A percentile compares a stretch with the other conserved stretches of the same genome.
These are phyloP conservation scores for Amylostereum areolatum DNA, from an alignment of 1,284 basidiomycete genomes.

Conservation along the genomic window DNA sequence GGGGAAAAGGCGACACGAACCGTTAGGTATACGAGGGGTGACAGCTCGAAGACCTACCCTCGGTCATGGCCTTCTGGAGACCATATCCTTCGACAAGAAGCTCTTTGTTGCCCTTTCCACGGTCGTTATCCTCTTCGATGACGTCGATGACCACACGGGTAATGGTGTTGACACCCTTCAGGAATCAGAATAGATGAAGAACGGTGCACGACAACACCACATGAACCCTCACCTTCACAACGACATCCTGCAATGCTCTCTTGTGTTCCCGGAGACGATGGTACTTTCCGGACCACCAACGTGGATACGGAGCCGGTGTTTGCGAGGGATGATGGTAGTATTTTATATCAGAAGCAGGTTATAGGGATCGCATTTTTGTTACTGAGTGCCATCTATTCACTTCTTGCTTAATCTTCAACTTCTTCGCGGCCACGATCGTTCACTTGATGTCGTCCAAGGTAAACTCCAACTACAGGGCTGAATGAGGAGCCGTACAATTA, in stretches of 20 bases:
- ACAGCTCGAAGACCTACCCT: conserved; percentile 53
- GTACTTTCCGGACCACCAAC: conserved; percentile 85
- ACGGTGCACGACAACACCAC: background rate
- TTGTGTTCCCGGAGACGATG: conserved; percentile 85
- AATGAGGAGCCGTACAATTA: no score
- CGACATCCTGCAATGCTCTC: conserved; percentile 73
- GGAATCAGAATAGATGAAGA: background rate
- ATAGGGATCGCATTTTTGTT: background rate
- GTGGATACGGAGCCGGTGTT: conserved; percentile 83
- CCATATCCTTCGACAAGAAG: conserved; percentile 96
- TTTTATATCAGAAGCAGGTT: conserved; percentile 36
- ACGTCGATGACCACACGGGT: conserved; percentile 91
- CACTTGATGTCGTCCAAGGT: conserved; percentile 92
- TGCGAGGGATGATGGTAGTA: conserved; percentile 69
- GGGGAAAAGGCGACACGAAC: no score
- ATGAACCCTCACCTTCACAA: conserved; percentile 72
- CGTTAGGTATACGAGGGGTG: no score
- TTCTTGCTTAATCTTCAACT: conserved; percentile 91
- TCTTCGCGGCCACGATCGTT: conserved; percentile 83
- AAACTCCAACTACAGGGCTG: conserved; percentile 79
- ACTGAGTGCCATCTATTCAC: no score
- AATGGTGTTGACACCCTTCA: conserved; percentile 77
- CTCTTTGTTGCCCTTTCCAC: conserved; percentile 80
- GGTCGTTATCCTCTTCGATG: conserved; percentile 73
- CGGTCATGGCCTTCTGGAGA: conserved; percentile 95